A percentile compares a stretch with the other conserved stretches of the same genome.
Conservation (phyloP, 1,139 yeast genomes). For the Entelexis paramagnoliae region DNA sequence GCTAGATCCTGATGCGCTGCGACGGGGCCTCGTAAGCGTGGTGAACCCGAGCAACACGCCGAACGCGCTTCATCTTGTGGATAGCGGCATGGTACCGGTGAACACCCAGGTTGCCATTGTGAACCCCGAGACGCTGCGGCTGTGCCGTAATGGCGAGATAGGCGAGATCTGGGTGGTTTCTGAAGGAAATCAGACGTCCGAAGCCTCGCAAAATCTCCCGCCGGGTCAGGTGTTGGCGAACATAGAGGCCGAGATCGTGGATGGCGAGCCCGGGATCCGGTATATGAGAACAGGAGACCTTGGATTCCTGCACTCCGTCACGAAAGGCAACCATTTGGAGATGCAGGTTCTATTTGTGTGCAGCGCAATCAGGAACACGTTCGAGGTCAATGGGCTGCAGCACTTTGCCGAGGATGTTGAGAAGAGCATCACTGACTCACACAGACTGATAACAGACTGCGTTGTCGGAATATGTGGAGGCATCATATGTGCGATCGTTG, state of each 20-base stretch:
- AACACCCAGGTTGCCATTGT: constrained; percentile 91
- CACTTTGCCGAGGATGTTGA: constrained; percentile 56
- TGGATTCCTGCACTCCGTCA: constrained; percentile 77
- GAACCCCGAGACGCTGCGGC: constrained; percentile 73
- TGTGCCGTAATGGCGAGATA: constrained; percentile 85
- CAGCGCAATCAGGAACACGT: constrained; percentile 78
- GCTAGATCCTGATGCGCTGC: constrained; percentile 75
- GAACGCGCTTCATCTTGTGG: constrained; percentile 69
- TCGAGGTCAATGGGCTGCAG: constrained; percentile 83
- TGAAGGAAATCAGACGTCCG: constrained; percentile 63
- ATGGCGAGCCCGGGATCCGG: constrained; percentile 51
- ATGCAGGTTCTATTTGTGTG: constrained; percentile 76
- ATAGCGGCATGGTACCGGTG: constrained; percentile 92
- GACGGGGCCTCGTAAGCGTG: constrained; percentile 76
- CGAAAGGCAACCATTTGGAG: constrained; percentile 41
- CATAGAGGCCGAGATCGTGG: constrained; percentile 47
- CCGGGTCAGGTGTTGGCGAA: constrained; percentile 35
- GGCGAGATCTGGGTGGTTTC: constrained; percentile 97
- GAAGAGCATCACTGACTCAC: constrained; percentile 33
- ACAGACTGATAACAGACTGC: constrained; percentile 48
- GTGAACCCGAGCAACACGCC: constrained; percentile 64
- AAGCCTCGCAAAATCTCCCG: constrained; percentile 33
- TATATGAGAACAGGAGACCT: constrained; percentile 88
- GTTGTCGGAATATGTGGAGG: constrained; percentile 72
- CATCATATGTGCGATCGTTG: constrained; percentile 67